Conservation (phyloP, 768 basidiomycete species). For the Mycena polygramma region DNA sequence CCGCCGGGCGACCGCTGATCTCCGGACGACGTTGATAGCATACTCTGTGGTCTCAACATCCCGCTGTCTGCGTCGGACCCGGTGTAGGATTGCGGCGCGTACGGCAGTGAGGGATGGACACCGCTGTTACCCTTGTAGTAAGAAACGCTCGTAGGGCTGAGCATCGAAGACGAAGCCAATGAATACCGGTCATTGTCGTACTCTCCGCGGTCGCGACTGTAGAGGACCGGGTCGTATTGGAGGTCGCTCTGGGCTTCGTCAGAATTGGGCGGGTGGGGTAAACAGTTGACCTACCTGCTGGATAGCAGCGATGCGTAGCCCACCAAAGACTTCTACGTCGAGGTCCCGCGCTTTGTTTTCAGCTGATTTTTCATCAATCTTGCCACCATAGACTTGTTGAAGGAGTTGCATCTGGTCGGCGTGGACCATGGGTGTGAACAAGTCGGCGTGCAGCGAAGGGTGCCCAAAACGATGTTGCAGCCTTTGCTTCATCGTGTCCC, state of each 20-base stretch:
- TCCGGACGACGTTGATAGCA: background rate
- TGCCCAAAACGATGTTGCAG: conserved; percentile 88
- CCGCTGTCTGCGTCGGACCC: conserved; percentile 16
- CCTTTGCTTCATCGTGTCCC: conserved; percentile 69
- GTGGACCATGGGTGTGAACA: conserved; percentile 80
- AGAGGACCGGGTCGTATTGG: conserved; percentile 70
- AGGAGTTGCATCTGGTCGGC: conserved; percentile 40
- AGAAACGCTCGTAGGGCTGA: conserved; percentile 18
- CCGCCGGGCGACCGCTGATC: background rate
- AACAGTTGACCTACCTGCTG: conserved; percentile 37
- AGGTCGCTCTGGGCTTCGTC: conserved; percentile 57
- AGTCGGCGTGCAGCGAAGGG: conserved; percentile 78
- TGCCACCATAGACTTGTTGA: conserved; percentile 30
- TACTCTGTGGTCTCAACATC: conserved; percentile 19
- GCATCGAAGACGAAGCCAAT: conserved; percentile 51
- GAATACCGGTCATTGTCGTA: conserved; percentile 77
- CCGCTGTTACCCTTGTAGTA: background rate
- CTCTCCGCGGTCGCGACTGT: conserved; percentile 72
- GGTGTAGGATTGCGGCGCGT: conserved; percentile 18
- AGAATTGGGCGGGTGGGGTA: conserved; percentile 9
- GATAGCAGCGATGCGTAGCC: conserved; percentile 40
- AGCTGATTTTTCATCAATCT: conserved; percentile 19
- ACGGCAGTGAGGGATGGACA: conserved; percentile 4
- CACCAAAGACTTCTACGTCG: conserved; percentile 37
- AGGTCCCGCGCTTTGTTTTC: conserved; percentile 6